These are phyloP conservation scores for Talaromyces trachyspermus DNA, from an alignment of 495 filamentous ascomycete genomes.

Conservation along the genomic window DNA sequence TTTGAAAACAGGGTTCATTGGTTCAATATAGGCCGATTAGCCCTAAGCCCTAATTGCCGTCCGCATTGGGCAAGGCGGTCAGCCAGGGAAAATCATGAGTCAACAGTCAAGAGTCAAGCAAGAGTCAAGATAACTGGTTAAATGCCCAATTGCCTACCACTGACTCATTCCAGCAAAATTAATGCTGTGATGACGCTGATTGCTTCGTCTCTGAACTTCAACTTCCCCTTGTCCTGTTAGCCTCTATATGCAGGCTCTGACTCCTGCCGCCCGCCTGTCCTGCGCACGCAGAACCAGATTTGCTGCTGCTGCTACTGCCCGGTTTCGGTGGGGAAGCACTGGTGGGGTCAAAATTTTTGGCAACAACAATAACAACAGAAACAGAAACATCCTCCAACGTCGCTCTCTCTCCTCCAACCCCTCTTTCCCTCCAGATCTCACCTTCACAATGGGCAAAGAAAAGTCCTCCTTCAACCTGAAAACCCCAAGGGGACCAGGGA, in stretches of 20 bases:
- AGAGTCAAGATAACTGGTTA: no score
- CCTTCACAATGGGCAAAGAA: constrained; percentile 6
- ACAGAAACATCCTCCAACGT: neutral
- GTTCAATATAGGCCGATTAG: no score
- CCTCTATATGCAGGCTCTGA: constrained; percentile 3
- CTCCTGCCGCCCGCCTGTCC: neutral
- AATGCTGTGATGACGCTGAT: no score
- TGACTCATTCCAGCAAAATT: no score
- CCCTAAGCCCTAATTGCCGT: no score
- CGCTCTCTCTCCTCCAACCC: neutral
- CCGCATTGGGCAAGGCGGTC: no score
- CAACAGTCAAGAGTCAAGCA: no score
- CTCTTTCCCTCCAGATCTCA: neutral
- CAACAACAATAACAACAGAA: neutral
- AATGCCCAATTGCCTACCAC: no score
- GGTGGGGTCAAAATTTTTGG: constrained; percentile 9
- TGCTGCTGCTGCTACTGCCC: neutral
- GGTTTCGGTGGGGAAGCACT: constrained; percentile 6
- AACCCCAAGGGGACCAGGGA: constrained; percentile 44
- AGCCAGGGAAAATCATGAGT: no score
- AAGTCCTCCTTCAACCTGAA: constrained; percentile 37
- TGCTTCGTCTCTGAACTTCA: no score
- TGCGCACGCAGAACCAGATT: constrained; percentile 6
- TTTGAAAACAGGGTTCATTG: no score
- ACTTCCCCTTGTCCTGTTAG: neutral